Percentiles rank a stretch among this genome's conserved stretches.
Conservation (phyloP, 495 filamentous ascomycete species). For the Letharia lupina region DNA sequence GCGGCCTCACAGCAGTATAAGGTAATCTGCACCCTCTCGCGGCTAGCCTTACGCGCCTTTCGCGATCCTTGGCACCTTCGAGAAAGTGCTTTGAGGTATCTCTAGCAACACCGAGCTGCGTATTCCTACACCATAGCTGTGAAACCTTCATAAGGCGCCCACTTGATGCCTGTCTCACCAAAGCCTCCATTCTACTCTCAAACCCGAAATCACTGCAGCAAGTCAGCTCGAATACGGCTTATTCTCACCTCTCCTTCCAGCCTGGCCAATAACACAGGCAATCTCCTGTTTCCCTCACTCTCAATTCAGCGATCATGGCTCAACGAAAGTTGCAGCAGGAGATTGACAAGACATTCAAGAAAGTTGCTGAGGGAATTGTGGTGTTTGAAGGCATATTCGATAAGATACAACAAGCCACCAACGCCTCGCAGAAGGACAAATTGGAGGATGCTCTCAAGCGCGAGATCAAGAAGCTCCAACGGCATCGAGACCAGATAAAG, state of each 20-base stretch:
- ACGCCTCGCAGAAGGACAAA: conserved; percentile 94
- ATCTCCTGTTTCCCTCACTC: conserved; percentile 11
- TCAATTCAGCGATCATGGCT: conserved; percentile 56
- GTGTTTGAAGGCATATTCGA: conserved; percentile 91
- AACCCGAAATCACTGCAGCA: conserved; percentile 4
- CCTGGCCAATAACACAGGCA: conserved; percentile 6
- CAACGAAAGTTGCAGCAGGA: conserved; percentile 92
- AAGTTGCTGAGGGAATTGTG: conserved; percentile 83
- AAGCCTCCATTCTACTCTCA: conserved; percentile 18
- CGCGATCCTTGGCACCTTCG: conserved; percentile 13
- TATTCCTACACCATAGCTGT: background rate
- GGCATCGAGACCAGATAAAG: conserved; percentile 97
- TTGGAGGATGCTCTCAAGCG: conserved; percentile 94
- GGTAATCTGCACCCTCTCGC: background rate
- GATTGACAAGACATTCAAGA: conserved; percentile 98
- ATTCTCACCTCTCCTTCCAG: background rate
- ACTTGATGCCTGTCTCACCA: conserved; percentile 26
- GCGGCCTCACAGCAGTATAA: too few relatives aligned
- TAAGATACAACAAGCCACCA: conserved; percentile 84
- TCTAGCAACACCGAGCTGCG: background rate
- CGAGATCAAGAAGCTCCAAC: conserved; percentile 98
- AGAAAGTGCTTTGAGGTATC: conserved; percentile 3
- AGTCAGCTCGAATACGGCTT: conserved; percentile 11
- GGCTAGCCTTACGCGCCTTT: conserved; percentile 14
- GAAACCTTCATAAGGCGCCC: conserved; percentile 11